phyloP scores from a whole-genome alignment of 2,329 filamentous ascomycete species.

The Chaetomiaceae sp. region DNA sequence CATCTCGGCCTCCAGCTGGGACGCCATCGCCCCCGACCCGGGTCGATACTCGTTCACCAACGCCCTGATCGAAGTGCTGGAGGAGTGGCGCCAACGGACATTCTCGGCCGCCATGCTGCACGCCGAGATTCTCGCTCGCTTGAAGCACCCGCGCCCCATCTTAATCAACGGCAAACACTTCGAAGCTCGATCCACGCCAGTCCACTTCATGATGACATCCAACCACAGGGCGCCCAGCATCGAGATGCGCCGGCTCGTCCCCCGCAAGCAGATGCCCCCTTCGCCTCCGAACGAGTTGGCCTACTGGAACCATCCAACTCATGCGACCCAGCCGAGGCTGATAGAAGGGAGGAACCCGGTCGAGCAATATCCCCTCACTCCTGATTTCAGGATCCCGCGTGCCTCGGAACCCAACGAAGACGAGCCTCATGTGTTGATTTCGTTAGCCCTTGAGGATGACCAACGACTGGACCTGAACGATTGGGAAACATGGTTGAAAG shows the following conservation, averaged over 20 bases:
- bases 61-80: slow-evolving; percentile 54
- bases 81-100: slow-evolving; percentile 50
- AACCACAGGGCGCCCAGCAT: slow-evolving; percentile 57
- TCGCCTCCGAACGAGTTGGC: slow-evolving; percentile 31
- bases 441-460: slow-evolving; percentile 54
- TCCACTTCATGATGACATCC: slow-evolving; percentile 61
- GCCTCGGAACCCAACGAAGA: slow-evolving; percentile 48
- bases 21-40: slow-evolving; percentile 56
- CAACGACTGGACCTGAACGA: slow-evolving; percentile 53
- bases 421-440: slow-evolving; percentile 58
- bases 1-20: slow-evolving; percentile 59
- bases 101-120: slow-evolving; percentile 60
- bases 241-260: slow-evolving; percentile 44
- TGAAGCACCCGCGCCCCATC: slow-evolving; percentile 56
- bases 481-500: slow-evolving; percentile 54
- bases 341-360: slow-evolving; percentile 14
- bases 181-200: slow-evolving; percentile 54
- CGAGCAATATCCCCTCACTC: slow-evolving; percentile 7
- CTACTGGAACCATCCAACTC: slow-evolving; percentile 10
- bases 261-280: slow-evolving; percentile 33
- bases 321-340: slow-evolving; percentile 6
- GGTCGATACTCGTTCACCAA: slow-evolving; percentile 58
- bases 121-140: slow-evolving; percentile 54
- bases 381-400: slow-evolving; percentile 16
- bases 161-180: slow-evolving; percentile 54